These are phyloP conservation scores for Aphanoascus verrucosus DNA, from an alignment of 2,329 filamentous ascomycete species.

Conservation along the genomic window DNA sequence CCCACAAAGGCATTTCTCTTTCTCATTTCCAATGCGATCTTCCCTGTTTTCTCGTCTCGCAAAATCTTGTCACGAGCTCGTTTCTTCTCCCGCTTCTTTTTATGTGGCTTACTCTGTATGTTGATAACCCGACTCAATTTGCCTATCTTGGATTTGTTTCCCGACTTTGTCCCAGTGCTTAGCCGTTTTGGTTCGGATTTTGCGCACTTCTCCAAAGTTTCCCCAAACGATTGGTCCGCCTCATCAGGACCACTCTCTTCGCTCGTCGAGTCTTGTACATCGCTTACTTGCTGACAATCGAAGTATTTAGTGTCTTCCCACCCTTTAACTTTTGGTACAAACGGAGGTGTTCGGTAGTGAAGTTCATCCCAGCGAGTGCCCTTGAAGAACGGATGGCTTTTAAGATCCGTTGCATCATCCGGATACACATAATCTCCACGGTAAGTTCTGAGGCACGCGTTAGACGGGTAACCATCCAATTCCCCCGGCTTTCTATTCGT, in stretches of 20 bases:
- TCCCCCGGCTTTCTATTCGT: slow-evolving; percentile 24
- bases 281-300: slow-evolving; percentile 60
- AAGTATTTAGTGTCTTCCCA: slow-evolving; percentile 80
- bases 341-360: slow-evolving; percentile 61
- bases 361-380: slow-evolving; percentile 67
- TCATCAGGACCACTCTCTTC: slow-evolving; percentile 8
- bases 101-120: slow-evolving; percentile 35
- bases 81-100: slow-evolving; percentile 57
- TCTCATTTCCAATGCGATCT: slow-evolving; percentile 63
- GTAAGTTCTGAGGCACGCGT: slow-evolving; percentile 30
- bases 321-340: slow-evolving; percentile 60
- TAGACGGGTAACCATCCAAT: slow-evolving; percentile 24
- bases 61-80: slow-evolving; percentile 75
- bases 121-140: slow-evolving; percentile 22
- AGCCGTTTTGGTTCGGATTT: slow-evolving; percentile 4
- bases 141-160: slow-evolving; percentile 13
- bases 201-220: not conserved
- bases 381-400: slow-evolving; percentile 74
- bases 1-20: slow-evolving; percentile 78
- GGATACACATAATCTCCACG: slow-evolving; percentile 60
- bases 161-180: not conserved
- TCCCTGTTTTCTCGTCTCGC: slow-evolving; percentile 57
- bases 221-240: not conserved
- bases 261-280: slow-evolving; percentile 41
- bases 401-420: slow-evolving; percentile 81